These are phyloP conservation scores for Floccularia luteovirens DNA, from an alignment of 768 basidiomycete species.

Conservation along the genomic window DNA sequence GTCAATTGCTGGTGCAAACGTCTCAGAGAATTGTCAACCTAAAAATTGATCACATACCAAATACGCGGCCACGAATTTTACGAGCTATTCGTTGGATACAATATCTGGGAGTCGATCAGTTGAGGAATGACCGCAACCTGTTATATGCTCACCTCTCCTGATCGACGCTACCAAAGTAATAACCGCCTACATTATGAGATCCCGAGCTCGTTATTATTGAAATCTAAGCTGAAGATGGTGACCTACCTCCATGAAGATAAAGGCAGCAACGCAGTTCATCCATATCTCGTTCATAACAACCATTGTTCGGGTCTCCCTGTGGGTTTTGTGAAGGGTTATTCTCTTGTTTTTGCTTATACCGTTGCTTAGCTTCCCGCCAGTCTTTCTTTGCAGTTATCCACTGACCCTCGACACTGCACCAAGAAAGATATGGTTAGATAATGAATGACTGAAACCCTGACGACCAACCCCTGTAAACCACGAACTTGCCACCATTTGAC, in stretches of 20 bases:
- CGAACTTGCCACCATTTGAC: slow-evolving; percentile 98
- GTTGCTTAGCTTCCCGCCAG: slow-evolving; percentile 61
- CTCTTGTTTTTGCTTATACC: slow-evolving; percentile 35
- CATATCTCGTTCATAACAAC: slow-evolving; percentile 60
- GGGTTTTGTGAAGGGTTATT: not conserved
- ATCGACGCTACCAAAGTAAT: slow-evolving; percentile 77
- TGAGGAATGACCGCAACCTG: not conserved
- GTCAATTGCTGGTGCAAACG: slow-evolving; percentile 48
- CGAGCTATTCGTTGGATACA: slow-evolving; percentile 80
- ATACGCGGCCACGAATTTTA: slow-evolving; percentile 88
- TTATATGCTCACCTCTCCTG: slow-evolving; percentile 48
- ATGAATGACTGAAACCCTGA: slow-evolving; percentile 5
- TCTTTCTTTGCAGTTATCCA: slow-evolving; percentile 87
- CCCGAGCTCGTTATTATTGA: not conserved
- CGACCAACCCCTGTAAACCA: slow-evolving; percentile 61
- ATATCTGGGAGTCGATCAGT: slow-evolving; percentile 30
- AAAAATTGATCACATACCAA: slow-evolving; percentile 37
- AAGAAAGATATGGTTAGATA: slow-evolving; percentile 8
- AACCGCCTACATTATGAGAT: slow-evolving; percentile 45
- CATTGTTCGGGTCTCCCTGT: slow-evolving; percentile 17
- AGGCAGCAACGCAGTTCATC: slow-evolving; percentile 82
- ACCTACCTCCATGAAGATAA: slow-evolving; percentile 69
- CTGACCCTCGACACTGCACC: slow-evolving; percentile 67
- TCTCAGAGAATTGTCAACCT: not conserved
- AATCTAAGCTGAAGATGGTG: not conserved